phyloP scores from a whole-genome alignment of 371 early-diverging fungal species.

The Rhizopus stolonifer region DNA sequence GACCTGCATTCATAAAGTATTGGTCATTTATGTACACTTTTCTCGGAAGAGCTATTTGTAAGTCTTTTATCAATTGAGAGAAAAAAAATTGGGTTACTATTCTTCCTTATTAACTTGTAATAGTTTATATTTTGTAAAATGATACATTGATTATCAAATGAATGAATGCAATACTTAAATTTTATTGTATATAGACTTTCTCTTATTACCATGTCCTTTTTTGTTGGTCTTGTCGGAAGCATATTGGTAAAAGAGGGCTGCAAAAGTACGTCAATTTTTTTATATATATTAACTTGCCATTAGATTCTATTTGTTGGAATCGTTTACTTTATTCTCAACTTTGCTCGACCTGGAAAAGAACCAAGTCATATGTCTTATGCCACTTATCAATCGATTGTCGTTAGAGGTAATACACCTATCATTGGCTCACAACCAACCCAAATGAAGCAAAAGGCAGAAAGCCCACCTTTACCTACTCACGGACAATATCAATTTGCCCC shows the following conservation, averaged over 20 bases:
- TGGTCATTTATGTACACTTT: slow-evolving; percentile 27
- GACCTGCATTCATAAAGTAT: slow-evolving; percentile 14
- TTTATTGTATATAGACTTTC: slow-evolving; percentile 16
- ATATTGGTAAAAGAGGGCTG: slow-evolving; percentile 10
- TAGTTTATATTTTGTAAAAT: slow-evolving; percentile 25
- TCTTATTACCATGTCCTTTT: slow-evolving; percentile 10
- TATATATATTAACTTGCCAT: neutral
- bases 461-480: neutral
- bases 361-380: slow-evolving; percentile 21
- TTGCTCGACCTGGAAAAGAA: neutral
- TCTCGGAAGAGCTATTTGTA: slow-evolving; percentile 26
- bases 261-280: neutral
- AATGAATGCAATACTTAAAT: no score
- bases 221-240: slow-evolving; percentile 9
- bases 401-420: neutral
- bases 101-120: neutral
- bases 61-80: slow-evolving; percentile 2
- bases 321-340: slow-evolving; percentile 13
- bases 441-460: neutral
- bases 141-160: neutral
- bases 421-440: neutral
- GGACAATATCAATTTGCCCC: neutral
- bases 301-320: slow-evolving; percentile 20
- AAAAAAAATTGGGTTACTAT: no score
- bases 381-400: slow-evolving; percentile 10